Base-by-base conservation (phyloP, 2,329 filamentous ascomycete species). In the Thielaviopsis populi region DNA sequence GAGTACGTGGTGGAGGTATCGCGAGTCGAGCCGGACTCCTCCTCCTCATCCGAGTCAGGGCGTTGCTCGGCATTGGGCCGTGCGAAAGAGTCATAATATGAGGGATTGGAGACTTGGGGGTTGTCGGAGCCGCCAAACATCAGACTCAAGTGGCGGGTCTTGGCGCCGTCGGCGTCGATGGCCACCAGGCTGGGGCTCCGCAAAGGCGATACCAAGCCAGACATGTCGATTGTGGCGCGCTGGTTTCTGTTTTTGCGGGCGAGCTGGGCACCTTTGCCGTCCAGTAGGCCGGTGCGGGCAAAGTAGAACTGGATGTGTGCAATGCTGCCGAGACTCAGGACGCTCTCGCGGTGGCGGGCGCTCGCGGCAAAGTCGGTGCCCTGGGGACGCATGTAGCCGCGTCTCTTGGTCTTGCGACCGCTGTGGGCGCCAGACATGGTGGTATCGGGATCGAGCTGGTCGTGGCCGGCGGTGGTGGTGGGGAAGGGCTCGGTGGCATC, bases 221-320 rank as follows among this genome's bases (percentile, higher is more conserved):
- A 81, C 46, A 86, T 72, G 68, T 86, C 83, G 53, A 86, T 73
- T 0, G 81, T 82, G 17, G 77, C 78, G 17, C 76, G 80, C 70
- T 82, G 82, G 67, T 79, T 79, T 68, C 84, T 80, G 70, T 82
- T 85, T 72, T 86, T 87, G 70, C 87, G 87, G 24, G 88, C 86
- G 66, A 95, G 77, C 73, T 95, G 88, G 63, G 84, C 94, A 42
- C 91, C 92, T 73, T 96, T 96, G 64, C 92, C 91, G 71, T 99
- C 94, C 61, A 99, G 77, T 68, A 99, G 76, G 5, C 94, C 94
- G 0, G 94, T 99, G 66, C 94, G 82, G 42, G 94, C 92, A 76
- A 99, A 99, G 75, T 97, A 99, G 76, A 97, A 96, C 74, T 99
- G 94, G 71, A 99, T 78, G 76, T 99, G 94, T 64, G 91, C 90